Percentiles rank a stretch among this genome's conserved stretches.
Conservation (phyloP, 2,329 filamentous ascomycete species). For the Aureobasidium uvarum region DNA sequence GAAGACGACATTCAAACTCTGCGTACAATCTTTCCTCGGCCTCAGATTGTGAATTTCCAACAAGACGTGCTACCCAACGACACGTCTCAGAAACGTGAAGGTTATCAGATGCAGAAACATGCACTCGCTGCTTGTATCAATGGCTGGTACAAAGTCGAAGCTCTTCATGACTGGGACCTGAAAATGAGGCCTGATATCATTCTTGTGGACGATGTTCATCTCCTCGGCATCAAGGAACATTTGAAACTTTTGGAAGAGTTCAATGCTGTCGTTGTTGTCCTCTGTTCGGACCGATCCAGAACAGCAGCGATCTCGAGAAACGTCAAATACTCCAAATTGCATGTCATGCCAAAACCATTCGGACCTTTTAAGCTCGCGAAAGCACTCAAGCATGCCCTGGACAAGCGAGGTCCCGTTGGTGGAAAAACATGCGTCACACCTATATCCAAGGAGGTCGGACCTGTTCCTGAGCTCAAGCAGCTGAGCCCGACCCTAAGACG, state of each 20-base stretch:
- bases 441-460: not conserved
- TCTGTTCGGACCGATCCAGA: constrained; percentile 37
- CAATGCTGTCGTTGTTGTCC: constrained; percentile 36
- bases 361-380: constrained; percentile 41
- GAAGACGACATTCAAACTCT: constrained; percentile 18
- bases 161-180: constrained; percentile 32
- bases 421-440: not conserved
- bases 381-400: constrained; percentile 14
- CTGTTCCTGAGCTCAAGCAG: not conserved
- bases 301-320: constrained; percentile 6
- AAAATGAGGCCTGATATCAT: constrained; percentile 30
- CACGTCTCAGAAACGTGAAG: constrained; percentile 31
- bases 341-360: constrained; percentile 33
- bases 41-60: constrained; percentile 32
- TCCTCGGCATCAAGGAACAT: constrained; percentile 29
- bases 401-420: not conserved
- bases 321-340: constrained; percentile 8
- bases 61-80: constrained; percentile 31
- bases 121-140: constrained; percentile 32
- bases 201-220: constrained; percentile 33
- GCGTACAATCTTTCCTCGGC: constrained; percentile 17
- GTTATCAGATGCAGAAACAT: constrained; percentile 30
- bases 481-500: not conserved
- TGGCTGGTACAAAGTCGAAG: constrained; percentile 32
- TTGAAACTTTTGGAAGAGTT: constrained; percentile 28